A percentile compares a stretch with the other conserved stretches of the same genome.
Conservation (phyloP, 169 alveolate species). For the Eimeria falciformis region DNA sequence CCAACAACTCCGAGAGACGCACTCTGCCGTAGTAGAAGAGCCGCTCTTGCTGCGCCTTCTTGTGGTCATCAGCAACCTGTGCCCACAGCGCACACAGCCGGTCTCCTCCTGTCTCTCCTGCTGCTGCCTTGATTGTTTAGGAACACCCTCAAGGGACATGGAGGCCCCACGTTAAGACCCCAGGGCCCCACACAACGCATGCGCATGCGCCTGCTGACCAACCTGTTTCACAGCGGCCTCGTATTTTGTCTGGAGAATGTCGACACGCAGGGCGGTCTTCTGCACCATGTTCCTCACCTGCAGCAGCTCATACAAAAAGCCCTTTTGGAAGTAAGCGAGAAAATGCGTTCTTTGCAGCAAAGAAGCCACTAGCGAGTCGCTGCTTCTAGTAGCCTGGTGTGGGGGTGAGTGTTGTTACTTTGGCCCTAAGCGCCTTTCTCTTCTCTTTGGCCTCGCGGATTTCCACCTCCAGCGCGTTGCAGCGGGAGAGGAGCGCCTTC, state of each 20-base stretch:
- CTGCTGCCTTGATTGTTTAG: neutral
- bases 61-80: constrained; percentile 21
- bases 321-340: no score
- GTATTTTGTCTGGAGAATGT: neutral
- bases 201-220: no score
- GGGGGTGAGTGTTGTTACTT: neutral
- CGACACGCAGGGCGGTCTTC: constrained; percentile 4
- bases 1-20: no score
- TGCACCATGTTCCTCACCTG: neutral
- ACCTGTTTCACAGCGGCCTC: constrained; percentile 19
- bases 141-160: no score
- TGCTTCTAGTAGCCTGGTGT: no score
- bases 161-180: no score
- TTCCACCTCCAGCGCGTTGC: neutral
- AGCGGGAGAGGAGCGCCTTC: neutral
- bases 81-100: neutral
- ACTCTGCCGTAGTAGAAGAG: constrained; percentile 3
- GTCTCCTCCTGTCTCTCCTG: constrained; percentile 17
- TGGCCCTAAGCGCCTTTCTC: neutral
- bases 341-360: no score
- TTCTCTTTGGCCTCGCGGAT: neutral
- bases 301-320: neutral
- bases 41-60: constrained; percentile 23
- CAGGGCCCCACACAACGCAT: no score
- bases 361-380: no score